Conservation (phyloP, 768 basidiomycete species). For the Hygrophoropsis aurantiaca region DNA sequence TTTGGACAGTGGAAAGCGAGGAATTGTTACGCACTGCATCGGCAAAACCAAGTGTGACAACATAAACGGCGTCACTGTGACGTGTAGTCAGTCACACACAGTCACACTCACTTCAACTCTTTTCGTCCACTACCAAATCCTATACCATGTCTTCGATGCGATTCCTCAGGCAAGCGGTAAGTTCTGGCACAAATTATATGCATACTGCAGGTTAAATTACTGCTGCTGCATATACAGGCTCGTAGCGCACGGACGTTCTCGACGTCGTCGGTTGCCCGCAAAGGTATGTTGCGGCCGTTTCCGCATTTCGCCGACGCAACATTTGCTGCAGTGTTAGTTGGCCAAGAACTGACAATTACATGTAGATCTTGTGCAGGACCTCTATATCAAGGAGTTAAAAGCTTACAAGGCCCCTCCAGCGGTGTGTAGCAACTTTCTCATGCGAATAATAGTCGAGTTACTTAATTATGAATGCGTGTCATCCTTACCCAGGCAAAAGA, state of each 20-base stretch:
- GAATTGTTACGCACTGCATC: too few species aligned
- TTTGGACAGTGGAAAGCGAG: too few species aligned
- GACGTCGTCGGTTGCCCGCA: constrained; percentile 57
- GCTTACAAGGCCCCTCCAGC: constrained; percentile 75
- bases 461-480: constrained; percentile 1
- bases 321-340: not conserved
- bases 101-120: constrained; percentile 46
- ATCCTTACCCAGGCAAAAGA: constrained; percentile 96
- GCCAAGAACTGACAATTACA: constrained; percentile 8
- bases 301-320: constrained; percentile 24
- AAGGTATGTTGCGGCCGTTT: constrained; percentile 49
- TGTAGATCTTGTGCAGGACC: constrained; percentile 87
- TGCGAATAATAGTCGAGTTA: constrained; percentile 4
- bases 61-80: constrained; percentile 13
- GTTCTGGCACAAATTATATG: not conserved
- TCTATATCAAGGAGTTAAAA: constrained; percentile 90
- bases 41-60: constrained; percentile 14
- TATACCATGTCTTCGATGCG: constrained; percentile 60
- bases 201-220: constrained; percentile 3
- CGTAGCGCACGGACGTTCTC: constrained; percentile 60
- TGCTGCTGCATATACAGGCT: constrained; percentile 36
- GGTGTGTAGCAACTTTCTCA: constrained; percentile 54
- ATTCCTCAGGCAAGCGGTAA: constrained; percentile 58
- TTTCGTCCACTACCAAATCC: constrained; percentile 33
- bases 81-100: constrained; percentile 28